Evolutionary conservation across 768 basidiomycete genomes (phyloP), one percentile per base, ranked within the genome.

Genomic region (Boletus coccyginus): DNA sequence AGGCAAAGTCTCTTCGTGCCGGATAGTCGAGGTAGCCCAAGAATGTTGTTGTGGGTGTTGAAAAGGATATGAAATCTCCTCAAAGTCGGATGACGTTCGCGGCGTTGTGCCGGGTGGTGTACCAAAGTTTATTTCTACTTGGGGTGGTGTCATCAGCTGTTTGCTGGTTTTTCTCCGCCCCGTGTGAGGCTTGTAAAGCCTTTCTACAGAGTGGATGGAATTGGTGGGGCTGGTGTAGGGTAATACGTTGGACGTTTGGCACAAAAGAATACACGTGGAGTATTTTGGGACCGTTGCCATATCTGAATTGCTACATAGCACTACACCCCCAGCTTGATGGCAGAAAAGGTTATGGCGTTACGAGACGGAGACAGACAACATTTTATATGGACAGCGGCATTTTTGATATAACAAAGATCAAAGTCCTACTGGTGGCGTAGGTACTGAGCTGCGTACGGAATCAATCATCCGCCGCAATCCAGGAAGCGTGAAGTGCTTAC

Each of bases 91-190:
- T 53, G 84, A 84, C 48, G 80, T 75, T 66, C 76, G 76, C 43
- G 77, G 70, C 43, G 78, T 72, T 52, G 73, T 72, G 64, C 80
- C 79, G 61, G 78, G 75, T 57, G 79, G 77, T 58, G 81, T 74
- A 68, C 84, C 86, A 72, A 92, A 81, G 69, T 89, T 84, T 60
- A 92, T 79, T 66, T 85, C 79, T 62, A 90, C 78, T 69, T 87
- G 83, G 66, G 82, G 63, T 54, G 84, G 83, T 75, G 76, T 78
- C 83, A 86, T 85, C 70, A 74, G 78, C 77, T 71, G 58, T 50
- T 35, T 14, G 27, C 33, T 42, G 50, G 24, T 44, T 56, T 58
- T 53, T 55, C 38, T 50, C 58, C 52, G 24, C 53, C 50, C 56
- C 55, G 50, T 43, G 35, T 14, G 33, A 53, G 61, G 41, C 62